Evolutionary conservation across 176 grass and related monocot genomes (phyloP).

Genomic region (Calamus simplicifolius): DNA sequence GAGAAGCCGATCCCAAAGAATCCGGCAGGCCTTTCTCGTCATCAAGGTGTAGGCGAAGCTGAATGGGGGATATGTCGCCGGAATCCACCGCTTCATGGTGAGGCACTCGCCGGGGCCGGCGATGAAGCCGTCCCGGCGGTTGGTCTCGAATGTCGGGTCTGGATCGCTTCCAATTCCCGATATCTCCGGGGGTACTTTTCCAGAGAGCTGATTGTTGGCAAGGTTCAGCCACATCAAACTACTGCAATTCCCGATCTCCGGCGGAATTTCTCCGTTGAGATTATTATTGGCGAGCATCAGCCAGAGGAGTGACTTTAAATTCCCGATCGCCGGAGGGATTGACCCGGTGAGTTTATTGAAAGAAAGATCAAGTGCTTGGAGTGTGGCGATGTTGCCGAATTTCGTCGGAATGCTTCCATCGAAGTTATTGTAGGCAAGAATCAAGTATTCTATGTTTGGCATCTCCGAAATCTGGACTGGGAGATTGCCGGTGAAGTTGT

Average conservation of each 20-base stretch:
- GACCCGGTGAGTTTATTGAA: slow-evolving; percentile 38
- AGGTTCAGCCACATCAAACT: slow-evolving; percentile 80
- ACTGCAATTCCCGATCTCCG: slow-evolving; percentile 64
- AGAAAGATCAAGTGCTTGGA: slow-evolving; percentile 76
- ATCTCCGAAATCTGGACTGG: slow-evolving; percentile 39
- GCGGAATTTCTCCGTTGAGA: too few species aligned
- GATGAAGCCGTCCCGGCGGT: slow-evolving; percentile 21
- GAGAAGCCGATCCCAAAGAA: slow-evolving; percentile 51
- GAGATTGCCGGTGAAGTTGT: slow-evolving; percentile 46
- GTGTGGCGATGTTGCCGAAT: slow-evolving; percentile 35
- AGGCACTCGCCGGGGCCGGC: slow-evolving; percentile 73
- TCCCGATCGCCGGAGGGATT: slow-evolving; percentile 54
- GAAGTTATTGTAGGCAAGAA: slow-evolving; percentile 61
- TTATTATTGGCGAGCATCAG: slow-evolving; percentile 33
- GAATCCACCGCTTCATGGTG: slow-evolving; percentile 78
- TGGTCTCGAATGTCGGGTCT: slow-evolving; percentile 49
- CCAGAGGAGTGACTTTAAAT: slow-evolving; percentile 86
- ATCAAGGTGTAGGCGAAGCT: slow-evolving; percentile 68
- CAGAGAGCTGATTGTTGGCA: slow-evolving; percentile 56
- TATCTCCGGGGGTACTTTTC: slow-evolving; percentile 59
- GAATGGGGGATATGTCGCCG: slow-evolving; percentile 80
- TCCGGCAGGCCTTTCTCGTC: slow-evolving; percentile 58
- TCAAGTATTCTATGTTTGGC: slow-evolving; percentile 55
- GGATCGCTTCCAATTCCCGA: slow-evolving; percentile 53
- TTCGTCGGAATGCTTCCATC: slow-evolving; percentile 39